Base-by-base conservation (phyloP, 805 yeast genomes). In the Starmerella riodocensis region DNA sequence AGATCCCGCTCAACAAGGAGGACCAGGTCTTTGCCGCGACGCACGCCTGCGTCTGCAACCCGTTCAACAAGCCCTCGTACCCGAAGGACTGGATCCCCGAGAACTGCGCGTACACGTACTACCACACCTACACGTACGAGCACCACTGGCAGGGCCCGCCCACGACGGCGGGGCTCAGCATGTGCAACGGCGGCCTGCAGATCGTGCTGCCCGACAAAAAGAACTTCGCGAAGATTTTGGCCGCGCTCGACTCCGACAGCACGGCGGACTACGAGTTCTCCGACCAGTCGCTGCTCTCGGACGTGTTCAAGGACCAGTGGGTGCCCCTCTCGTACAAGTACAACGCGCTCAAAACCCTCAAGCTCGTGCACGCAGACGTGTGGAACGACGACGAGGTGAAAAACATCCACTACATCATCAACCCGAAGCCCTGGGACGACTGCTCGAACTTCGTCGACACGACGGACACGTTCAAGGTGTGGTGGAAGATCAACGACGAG, bases 41-140 rank as follows among this genome's bases (percentile, higher is more conserved):
- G 9, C 73, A 73, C 46, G 78, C 78, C 3, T 73, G 79, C 54
- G 74, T 71, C 18, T 73, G 79, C 55, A 73, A 73, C 47, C 79
- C 79, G 4, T 60, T 65, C 55, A 52, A 63, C 17, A 64, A 66
- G 44, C 46, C 62, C 1, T 75, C 73, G 51, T 73, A 73, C 42
- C 79, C 79, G 13, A 43, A 52, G 34, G 62, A 70, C 45, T 73
- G 79, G 78, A 46, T 60, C 8, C 58, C 60, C 2, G 62, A 58
- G 37, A 72, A 73, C 51, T 73, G 79, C 48, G 65, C 69, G 3
- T 73, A 62, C 47, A 64, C 76, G 2, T 52, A 60, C 42, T 65
- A 64, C 48, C 39, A 52, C 20, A 38, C 45, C 34, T 38, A 37
- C 25, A 29, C 34, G 29, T 48, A 53, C 21, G 45, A 42, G 18